Conservation (phyloP, 441 rosid species). For the Corymbia citriodora region DNA sequence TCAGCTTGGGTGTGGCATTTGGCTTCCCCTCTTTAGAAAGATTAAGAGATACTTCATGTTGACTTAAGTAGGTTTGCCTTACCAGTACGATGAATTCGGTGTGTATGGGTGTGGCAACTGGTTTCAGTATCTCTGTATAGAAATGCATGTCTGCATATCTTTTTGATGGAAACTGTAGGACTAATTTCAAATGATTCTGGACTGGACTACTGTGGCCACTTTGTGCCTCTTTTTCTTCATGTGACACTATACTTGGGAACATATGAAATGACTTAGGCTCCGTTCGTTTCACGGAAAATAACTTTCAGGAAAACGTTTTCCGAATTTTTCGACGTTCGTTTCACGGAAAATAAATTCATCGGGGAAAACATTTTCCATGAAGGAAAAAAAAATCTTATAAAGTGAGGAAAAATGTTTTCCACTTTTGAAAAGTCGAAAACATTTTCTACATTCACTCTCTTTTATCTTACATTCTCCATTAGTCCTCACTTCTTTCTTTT, state of each 20-base stretch:
- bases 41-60: not conserved
- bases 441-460: no score
- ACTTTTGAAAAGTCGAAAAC: no score
- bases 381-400: no score
- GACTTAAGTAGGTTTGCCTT: not conserved
- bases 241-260: not conserved
- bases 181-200: not conserved
- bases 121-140: not conserved
- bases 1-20: not conserved
- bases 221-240: not conserved
- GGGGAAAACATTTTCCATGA: no score
- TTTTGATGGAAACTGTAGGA: not conserved
- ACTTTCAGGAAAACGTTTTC: no score
- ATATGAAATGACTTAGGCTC: not conserved
- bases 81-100: not conserved
- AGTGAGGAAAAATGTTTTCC: no score
- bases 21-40: not conserved
- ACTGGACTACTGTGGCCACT: not conserved
- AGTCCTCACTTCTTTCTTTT: no score
- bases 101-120: not conserved
- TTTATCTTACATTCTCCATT: no score
- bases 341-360: no score
- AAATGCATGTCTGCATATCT: not conserved
- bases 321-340: no score
- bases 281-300: no score